A percentile compares a stretch with the other conserved stretches of the same genome.
phyloP scores from a whole-genome alignment of 1,139 yeast species.

The Taphrina populina region DNA sequence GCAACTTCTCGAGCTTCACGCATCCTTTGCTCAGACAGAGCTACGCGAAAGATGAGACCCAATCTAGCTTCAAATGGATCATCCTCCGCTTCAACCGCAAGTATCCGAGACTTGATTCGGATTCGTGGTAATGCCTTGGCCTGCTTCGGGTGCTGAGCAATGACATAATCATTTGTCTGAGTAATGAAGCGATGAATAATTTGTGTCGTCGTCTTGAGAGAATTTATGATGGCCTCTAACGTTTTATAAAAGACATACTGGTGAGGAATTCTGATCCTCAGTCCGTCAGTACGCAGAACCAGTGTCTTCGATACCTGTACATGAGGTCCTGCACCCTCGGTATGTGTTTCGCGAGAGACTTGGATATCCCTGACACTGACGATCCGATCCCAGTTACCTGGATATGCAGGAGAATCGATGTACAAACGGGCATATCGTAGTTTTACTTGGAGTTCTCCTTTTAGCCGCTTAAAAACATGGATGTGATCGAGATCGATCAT shows the following conservation, averaged over 20 bases:
- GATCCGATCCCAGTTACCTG: constrained; percentile 49
- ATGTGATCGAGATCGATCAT: constrained; percentile 55
- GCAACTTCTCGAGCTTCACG: constrained; percentile 59
- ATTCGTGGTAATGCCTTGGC: constrained; percentile 58
- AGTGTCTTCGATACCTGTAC: constrained; percentile 8
- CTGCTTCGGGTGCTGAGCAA: constrained; percentile 49
- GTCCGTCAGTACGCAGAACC: constrained; percentile 40
- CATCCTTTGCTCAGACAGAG: constrained; percentile 65
- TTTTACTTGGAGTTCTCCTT: constrained; percentile 43
- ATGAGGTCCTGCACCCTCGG: neutral
- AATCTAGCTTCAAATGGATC: constrained; percentile 85
- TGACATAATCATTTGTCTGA: constrained; percentile 47
- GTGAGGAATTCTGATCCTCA: constrained; percentile 55
- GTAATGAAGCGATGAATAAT: constrained; percentile 54
- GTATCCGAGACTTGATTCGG: constrained; percentile 51
- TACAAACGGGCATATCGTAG: constrained; percentile 52
- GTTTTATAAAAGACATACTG: constrained; percentile 65
- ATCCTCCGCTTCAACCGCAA: constrained; percentile 63
- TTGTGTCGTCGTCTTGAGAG: constrained; percentile 61
- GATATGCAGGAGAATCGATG: constrained; percentile 57
- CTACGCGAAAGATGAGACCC: constrained; percentile 72
- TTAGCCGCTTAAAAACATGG: constrained; percentile 45
- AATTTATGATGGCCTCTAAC: constrained; percentile 63
- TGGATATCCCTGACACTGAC: constrained; percentile 43
- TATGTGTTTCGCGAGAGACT: constrained; percentile 17